Evolutionary conservation across 1,284 basidiomycete species (phyloP).

Genomic region (Melampsora larici-populina): DNA sequence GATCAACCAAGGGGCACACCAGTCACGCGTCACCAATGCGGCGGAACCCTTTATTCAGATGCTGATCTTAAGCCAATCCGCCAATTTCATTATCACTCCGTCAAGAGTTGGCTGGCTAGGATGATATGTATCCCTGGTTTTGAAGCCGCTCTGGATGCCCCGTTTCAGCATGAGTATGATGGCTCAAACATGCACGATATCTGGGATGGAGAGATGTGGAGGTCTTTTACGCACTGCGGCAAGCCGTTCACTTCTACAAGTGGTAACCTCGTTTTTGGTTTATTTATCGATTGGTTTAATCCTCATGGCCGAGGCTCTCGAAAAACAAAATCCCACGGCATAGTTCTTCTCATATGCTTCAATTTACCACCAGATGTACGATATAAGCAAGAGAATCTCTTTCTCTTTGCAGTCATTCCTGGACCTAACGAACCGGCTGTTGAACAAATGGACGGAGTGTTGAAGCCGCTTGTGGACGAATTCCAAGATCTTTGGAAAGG

Average conservation of each 20-base stretch:
- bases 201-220: constrained; percentile 32
- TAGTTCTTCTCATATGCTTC: no score
- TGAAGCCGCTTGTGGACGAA: neutral
- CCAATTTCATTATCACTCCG: neutral
- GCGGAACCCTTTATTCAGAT: neutral
- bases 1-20: no score
- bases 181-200: constrained; percentile 15
- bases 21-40: neutral
- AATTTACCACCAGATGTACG: no score
- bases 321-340: no score
- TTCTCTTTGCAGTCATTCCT: no score
- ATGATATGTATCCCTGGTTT: neutral
- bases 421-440: constrained; percentile 21
- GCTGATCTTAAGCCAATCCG: neutral
- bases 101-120: neutral
- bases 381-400: constrained; percentile 11
- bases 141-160: neutral
- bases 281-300: no score
- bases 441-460: neutral
- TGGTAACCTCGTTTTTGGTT: constrained; percentile 16
- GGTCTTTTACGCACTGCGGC: neutral
- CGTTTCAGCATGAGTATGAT: neutral
- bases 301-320: no score
- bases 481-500: constrained; percentile 6
- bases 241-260: neutral